A percentile compares a stretch with the other conserved stretches of the same genome.
These are phyloP conservation scores for Solanum peruvianum DNA, from an alignment of 257 asterid genomes.

Conservation along the genomic window DNA sequence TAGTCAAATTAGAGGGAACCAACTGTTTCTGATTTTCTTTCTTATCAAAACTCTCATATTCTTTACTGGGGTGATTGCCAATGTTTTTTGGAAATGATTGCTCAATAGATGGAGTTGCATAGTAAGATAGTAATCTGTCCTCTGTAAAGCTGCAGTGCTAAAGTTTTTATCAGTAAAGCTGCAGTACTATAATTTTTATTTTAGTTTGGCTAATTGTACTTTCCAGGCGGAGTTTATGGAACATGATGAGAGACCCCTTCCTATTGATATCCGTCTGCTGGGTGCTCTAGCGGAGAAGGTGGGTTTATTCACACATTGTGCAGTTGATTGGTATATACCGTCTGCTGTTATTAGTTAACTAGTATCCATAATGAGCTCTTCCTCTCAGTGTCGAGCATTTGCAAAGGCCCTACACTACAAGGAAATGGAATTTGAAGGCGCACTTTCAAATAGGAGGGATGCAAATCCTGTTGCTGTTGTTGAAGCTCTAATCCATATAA, in stretches of 20 bases:
- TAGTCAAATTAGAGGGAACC: background rate
- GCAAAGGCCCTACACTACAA: conserved; percentile 98
- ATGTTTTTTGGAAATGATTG: background rate
- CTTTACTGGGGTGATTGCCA: background rate
- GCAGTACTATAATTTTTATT: background rate
- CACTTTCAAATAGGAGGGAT: conserved; percentile 76
- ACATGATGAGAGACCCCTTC: conserved; percentile 94
- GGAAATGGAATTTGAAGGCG: conserved; percentile 98
- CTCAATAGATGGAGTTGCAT: background rate
- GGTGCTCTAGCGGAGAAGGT: conserved; percentile 99
- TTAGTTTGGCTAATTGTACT: background rate
- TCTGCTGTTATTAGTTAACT: background rate
- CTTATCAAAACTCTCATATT: background rate
- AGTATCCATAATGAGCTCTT: conserved; percentile 11
- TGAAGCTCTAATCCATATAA: conserved; percentile 94
- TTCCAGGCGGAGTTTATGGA: conserved; percentile 99
- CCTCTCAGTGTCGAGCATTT: conserved; percentile 89
- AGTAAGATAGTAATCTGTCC: background rate
- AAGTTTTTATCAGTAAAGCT: background rate
- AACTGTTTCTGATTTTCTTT: background rate
- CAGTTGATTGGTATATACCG: background rate
- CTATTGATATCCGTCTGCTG: conserved; percentile 91
- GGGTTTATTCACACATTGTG: conserved; percentile 5
- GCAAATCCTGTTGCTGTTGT: conserved; percentile 94
- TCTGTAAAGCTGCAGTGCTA: background rate